Percentiles rank a stretch among this genome's conserved stretches.
These are phyloP conservation scores for Thelephora ganbajun DNA, from an alignment of 768 basidiomycete genomes.

Conservation along the genomic window DNA sequence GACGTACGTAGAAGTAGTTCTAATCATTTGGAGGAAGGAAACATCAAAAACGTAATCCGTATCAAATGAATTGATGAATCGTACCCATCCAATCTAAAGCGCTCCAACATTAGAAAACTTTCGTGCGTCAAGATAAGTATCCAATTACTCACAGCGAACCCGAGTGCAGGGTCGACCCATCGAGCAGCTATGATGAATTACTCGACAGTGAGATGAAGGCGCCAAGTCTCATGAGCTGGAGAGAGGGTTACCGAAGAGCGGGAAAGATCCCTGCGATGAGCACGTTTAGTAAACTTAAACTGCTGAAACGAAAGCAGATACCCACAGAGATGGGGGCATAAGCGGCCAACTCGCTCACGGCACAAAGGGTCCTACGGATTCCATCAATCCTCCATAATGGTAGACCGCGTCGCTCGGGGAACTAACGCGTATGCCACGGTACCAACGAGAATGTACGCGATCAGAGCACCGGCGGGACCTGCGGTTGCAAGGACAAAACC, in stretches of 20 bases:
- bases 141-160: conserved; percentile 7
- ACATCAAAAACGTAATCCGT: neutral
- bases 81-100: conserved; percentile 5
- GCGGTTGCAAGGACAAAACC: conserved; percentile 12
- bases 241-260: neutral
- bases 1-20: conserved; percentile 6
- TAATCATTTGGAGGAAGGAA: neutral
- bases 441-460: conserved; percentile 12
- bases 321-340: conserved; percentile 21
- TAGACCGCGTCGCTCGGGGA: neutral
- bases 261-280: neutral
- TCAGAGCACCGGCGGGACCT: conserved; percentile 14
- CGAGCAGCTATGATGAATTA: conserved; percentile 1
- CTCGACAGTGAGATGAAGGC: neutral
- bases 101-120: neutral
- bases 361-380: conserved; percentile 9
- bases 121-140: neutral
- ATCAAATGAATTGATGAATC: neutral
- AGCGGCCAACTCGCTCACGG: conserved; percentile 22
- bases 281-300: neutral
- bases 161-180: conserved; percentile 10
- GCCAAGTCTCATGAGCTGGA: neutral
- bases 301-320: conserved; percentile 10
- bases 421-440: conserved; percentile 9
- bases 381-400: neutral